phyloP scores from a whole-genome alignment of 441 rosid genomes.

The Euphorbia celastroides region DNA sequence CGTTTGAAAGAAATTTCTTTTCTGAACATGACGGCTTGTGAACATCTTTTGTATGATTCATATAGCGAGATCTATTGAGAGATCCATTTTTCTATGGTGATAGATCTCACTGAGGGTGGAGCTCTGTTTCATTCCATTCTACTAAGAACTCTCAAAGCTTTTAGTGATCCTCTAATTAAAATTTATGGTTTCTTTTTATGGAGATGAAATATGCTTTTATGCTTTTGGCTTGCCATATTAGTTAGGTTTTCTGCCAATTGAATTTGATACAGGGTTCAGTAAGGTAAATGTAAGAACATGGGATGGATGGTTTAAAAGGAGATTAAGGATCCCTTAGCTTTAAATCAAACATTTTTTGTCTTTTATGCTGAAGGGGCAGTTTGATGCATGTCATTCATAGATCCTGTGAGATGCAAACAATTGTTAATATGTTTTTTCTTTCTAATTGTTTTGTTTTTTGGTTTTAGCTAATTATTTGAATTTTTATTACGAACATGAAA shows the following conservation, averaged over 20 bases:
- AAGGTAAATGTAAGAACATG: neutral
- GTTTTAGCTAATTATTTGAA: neutral
- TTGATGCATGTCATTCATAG: neutral
- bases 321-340: neutral
- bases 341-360: neutral
- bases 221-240: neutral
- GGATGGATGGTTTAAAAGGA: neutral
- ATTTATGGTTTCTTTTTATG: neutral
- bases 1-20: too few relatives aligned
- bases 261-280: neutral
- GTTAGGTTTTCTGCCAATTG: neutral
- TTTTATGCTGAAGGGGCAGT: neutral
- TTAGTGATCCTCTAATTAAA: neutral
- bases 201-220: neutral
- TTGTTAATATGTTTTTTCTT: neutral
- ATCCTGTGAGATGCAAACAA: neutral
- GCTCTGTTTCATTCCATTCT: neutral
- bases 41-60: neutral
- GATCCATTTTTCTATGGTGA: neutral
- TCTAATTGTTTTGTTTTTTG: neutral
- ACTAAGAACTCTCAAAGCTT: neutral
- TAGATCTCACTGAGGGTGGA: neutral
- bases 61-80: neutral
- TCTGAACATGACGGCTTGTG: neutral
- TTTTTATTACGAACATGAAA: neutral